phyloP scores from a whole-genome alignment of 2,329 filamentous ascomycete genomes.

The Neofusicoccum laricinum region DNA sequence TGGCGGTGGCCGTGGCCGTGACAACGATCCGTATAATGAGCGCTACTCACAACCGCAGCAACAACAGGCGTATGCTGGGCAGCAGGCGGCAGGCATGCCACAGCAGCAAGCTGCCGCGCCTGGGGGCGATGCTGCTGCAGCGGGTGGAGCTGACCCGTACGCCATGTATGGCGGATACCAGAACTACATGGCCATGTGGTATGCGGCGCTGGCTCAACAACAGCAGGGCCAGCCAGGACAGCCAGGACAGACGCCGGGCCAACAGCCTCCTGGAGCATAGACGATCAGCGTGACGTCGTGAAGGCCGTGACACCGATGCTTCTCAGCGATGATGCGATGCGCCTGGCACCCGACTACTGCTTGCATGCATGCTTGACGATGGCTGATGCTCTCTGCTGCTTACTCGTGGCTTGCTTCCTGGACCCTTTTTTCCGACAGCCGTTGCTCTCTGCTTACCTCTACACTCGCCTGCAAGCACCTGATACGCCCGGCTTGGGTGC shows the following conservation, averaged over 20 bases:
- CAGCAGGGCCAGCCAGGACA: constrained; percentile 27
- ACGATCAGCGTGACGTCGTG: constrained; percentile 23
- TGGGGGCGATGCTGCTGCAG: constrained; percentile 59
- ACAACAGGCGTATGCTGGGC: constrained; percentile 37
- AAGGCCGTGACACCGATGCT: constrained; percentile 35
- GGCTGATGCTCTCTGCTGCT: constrained; percentile 26
- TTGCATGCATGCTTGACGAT: constrained; percentile 31
- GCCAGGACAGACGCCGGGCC: constrained; percentile 17
- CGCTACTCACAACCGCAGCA: constrained; percentile 49
- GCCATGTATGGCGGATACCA: constrained; percentile 81
- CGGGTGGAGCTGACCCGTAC: constrained; percentile 51
- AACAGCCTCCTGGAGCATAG: constrained; percentile 35
- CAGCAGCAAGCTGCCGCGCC: constrained; percentile 41
- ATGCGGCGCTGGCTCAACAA: constrained; percentile 63
- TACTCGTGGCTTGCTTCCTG: constrained; percentile 15
- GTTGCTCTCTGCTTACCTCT: constrained; percentile 16
- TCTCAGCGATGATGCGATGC: constrained; percentile 25
- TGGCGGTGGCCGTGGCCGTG: constrained; percentile 33
- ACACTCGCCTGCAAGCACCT: background rate
- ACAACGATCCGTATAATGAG: constrained; percentile 37
- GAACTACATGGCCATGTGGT: constrained; percentile 77
- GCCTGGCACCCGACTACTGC: constrained; percentile 30
- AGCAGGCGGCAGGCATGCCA: constrained; percentile 29
- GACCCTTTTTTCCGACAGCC: constrained; percentile 11
- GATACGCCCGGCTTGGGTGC: background rate